A percentile compares a stretch with the other conserved stretches of the same genome.
phyloP scores from a whole-genome alignment of 2,329 filamentous ascomycete species.

The Sporothrix dimorphospora region DNA sequence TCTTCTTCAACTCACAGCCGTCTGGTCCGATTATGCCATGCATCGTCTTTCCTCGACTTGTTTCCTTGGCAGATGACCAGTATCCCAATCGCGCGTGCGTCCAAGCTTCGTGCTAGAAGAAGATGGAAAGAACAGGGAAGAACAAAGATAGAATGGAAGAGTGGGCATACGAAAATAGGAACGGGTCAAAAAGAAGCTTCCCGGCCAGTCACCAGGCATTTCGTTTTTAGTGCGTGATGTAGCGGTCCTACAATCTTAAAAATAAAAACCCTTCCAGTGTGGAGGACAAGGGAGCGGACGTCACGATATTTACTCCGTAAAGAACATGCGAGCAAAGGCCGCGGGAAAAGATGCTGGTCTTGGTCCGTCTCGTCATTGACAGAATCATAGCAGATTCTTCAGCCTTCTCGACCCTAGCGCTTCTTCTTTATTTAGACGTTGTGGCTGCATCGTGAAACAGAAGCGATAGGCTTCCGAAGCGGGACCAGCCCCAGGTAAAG shows the following conservation, averaged over 20 bases:
- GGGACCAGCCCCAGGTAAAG: background rate
- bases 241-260: slow-evolving; percentile 8
- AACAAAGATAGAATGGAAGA: background rate
- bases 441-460: slow-evolving; percentile 24
- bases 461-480: slow-evolving; percentile 14
- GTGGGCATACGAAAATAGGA: background rate
- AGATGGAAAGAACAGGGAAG: background rate
- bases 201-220: background rate
- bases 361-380: background rate
- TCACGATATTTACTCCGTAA: background rate
- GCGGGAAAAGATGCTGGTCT: background rate
- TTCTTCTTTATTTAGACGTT: slow-evolving; percentile 27
- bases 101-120: background rate
- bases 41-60: background rate
- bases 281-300: background rate
- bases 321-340: background rate
- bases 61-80: background rate
- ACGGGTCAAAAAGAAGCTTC: background rate
- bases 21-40: background rate
- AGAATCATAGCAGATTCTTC: background rate
- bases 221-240: background rate
- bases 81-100: background rate
- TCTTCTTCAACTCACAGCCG: background rate
- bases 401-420: background rate
- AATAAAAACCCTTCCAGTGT: background rate